These are phyloP conservation scores for Fusarium proliferatum DNA, from an alignment of 2,329 filamentous ascomycete species.

Conservation along the genomic window DNA sequence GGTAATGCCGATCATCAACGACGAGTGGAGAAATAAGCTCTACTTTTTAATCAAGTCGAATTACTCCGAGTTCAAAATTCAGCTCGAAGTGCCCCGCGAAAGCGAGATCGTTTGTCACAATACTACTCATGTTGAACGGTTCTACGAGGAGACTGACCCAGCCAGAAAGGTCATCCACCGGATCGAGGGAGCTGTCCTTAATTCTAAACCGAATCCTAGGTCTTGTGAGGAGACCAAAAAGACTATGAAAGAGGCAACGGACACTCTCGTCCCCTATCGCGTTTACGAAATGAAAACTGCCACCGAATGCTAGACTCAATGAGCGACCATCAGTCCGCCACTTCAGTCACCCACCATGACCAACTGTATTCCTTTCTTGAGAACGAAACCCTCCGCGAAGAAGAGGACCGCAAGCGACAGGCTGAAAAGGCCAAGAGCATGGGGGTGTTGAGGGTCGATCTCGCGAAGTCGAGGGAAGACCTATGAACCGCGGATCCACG, in stretches of 20 bases:
- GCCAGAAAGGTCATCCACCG: rapidly evolving
- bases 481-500: rapidly evolving
- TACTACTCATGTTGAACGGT: no score
- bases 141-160: neutral
- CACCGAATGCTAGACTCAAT: neutral
- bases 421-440: neutral
- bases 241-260: neutral
- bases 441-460: no score
- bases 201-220: rapidly evolving
- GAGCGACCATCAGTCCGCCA: neutral
- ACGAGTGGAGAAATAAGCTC: neutral
- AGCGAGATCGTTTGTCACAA: neutral
- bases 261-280: neutral
- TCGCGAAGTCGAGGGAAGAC: neutral
- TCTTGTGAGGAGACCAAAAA: neutral
- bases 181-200: rapidly evolving
- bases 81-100: neutral
- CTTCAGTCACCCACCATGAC: neutral
- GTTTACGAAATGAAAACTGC: neutral
- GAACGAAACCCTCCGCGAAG: neutral
- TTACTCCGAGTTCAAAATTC: neutral
- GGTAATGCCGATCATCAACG: neutral
- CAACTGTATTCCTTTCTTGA: neutral
- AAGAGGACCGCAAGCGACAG: neutral
- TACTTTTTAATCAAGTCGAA: rapidly evolving